Base-by-base conservation (phyloP, 2,329 filamentous ascomycete genomes). In the Paecilomyces fulvus region DNA sequence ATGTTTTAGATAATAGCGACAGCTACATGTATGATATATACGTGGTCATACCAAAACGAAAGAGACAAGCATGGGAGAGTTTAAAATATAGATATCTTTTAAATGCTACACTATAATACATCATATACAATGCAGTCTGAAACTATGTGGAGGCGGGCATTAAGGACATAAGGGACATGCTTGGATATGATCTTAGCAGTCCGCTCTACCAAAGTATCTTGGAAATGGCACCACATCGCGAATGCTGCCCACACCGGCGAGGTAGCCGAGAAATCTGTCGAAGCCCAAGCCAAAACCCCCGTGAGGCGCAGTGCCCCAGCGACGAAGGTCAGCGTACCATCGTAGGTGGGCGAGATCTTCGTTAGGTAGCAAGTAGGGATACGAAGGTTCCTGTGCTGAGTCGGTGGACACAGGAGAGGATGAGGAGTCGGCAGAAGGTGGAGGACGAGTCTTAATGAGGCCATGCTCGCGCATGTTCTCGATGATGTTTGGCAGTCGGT, bases 261-360 rank as follows among this genome's bases (percentile, higher is more conserved):
- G 78, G 74, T 95, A 96, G 67, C 87, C 86, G 64, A 96, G 73
- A 60, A 96, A 80, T 55, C 92, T 83, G 77, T 96, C 92, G 68
- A 95, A 95, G 8, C 92, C 92, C 56, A 96, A 72, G 2, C 92
- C 92, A 69, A 95, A 96, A 0, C 92, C 92, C 48, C 92, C 92
- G 66, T 96, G 92, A 33, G 90, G 90, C 56, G 90, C 89, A 63
- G 87, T 92, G n/a, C 92, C 92, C 83, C 90, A 96, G 62, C 87
- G 85, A 59, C 92, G 85, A 59, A 96, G 80, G 70, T 96, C 91
- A 23, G 90, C 78, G 69, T 96, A 96, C 92, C 92, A 96, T 63
- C 87, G 83, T 55, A 96, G 73, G 58, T 77, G 76, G n/a, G 75
- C 75, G 57, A 73, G 65, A 59, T 73, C 66, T 67, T 78, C 73